A percentile compares a stretch with the other conserved stretches of the same genome.
Evolutionary conservation across 1,139 yeast species (phyloP).

Genomic region (Diutina ranongensis): DNA sequence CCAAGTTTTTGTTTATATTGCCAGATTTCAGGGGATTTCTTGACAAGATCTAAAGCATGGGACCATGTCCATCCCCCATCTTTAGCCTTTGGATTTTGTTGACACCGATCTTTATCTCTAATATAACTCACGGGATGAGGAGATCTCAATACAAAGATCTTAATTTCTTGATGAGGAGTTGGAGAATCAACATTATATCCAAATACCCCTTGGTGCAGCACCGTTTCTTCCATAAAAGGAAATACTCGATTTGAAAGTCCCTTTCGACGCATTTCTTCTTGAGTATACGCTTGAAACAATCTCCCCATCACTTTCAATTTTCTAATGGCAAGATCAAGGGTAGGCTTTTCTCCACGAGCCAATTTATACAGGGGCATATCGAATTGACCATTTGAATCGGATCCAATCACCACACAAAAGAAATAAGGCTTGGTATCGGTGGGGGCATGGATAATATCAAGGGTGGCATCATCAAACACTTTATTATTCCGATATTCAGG

Average conservation of each 20-base stretch:
- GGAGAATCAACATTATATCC: slow-evolving; percentile 25
- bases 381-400: slow-evolving; percentile 60
- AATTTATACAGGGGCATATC: slow-evolving; percentile 59
- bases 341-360: slow-evolving; percentile 50
- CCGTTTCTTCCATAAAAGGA: slow-evolving; percentile 60
- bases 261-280: slow-evolving; percentile 74
- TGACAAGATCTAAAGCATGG: slow-evolving; percentile 67
- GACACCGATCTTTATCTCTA: slow-evolving; percentile 72
- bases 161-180: slow-evolving; percentile 51
- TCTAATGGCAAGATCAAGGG: slow-evolving; percentile 60
- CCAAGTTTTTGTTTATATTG: slow-evolving; percentile 10
- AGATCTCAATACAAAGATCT: slow-evolving; percentile 63
- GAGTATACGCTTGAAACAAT: slow-evolving; percentile 87
- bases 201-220: slow-evolving; percentile 20
- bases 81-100: slow-evolving; percentile 66
- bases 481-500: slow-evolving; percentile 10
- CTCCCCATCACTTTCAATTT: slow-evolving; percentile 80
- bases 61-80: slow-evolving; percentile 67
- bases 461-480: neutral
- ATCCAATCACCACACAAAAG: slow-evolving; percentile 64
- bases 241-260: slow-evolving; percentile 78
- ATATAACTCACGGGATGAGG: slow-evolving; percentile 60
- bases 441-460: slow-evolving; percentile 23
- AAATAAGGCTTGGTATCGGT: slow-evolving; percentile 69
- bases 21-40: slow-evolving; percentile 21